These are phyloP conservation scores for Cryptococcus hybrid DNA, from an alignment of 1,284 basidiomycete genomes.

Conservation along the genomic window DNA sequence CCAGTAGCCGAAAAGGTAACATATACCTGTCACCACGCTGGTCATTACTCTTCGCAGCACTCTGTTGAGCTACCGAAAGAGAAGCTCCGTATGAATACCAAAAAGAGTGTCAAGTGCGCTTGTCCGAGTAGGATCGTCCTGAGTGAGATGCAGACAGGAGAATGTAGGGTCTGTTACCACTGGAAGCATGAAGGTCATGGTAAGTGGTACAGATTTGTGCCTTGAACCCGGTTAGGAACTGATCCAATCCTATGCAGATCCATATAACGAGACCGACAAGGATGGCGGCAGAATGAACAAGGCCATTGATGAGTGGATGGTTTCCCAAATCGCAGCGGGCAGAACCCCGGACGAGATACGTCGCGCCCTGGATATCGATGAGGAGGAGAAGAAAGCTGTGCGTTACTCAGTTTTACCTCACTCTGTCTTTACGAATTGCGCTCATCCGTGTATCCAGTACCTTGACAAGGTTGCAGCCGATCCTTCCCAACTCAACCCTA, in stretches of 20 bases:
- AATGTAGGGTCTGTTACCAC: constrained; percentile 38
- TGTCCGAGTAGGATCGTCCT: constrained; percentile 42
- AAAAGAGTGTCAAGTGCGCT: constrained; percentile 46
- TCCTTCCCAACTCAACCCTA: constrained; percentile 26
- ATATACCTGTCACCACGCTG: constrained; percentile 48
- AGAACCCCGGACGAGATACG: constrained; percentile 42
- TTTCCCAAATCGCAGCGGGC: constrained; percentile 37
- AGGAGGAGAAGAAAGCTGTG: constrained; percentile 36
- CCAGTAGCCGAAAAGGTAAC: constrained; percentile 44
- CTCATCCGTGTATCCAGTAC: constrained; percentile 18
- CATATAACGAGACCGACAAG: constrained; percentile 36
- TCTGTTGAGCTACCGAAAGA: constrained; percentile 33
- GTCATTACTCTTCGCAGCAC: constrained; percentile 41
- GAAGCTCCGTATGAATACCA: constrained; percentile 44
- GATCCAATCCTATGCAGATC: constrained; percentile 21
- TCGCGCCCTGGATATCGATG: constrained; percentile 32
- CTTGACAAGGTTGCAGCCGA: constrained; percentile 34
- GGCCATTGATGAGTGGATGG: constrained; percentile 44
- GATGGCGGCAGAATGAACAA: constrained; percentile 40
- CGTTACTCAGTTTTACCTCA: constrained; percentile 1
- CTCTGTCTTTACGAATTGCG: neutral
- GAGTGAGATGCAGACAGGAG: constrained; percentile 39
- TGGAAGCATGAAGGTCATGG: constrained; percentile 48
- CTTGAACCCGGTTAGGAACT: neutral
- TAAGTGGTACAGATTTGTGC: constrained; percentile 14